Base-by-base conservation (phyloP, 148 eudicot species). In the Diospyros kaki region DNA sequence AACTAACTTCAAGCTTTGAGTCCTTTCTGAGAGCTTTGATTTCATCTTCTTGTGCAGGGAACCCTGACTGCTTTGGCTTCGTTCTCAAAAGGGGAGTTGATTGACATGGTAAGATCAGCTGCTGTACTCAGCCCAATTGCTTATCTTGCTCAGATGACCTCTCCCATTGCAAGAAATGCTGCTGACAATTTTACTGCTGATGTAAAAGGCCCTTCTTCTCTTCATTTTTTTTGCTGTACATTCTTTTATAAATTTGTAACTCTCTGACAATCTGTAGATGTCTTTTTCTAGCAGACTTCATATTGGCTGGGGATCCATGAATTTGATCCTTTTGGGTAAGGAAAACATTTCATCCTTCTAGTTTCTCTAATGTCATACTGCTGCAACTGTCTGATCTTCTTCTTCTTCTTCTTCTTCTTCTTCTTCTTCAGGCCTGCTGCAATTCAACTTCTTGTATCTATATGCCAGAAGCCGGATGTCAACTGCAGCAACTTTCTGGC, bases 41-140 rank as follows among this genome's bases (percentile, higher is more conserved):
- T 11, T 56, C n/a, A 15, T 9, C 4, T 11, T n/a, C 2, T 13
- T 10, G 13, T 77, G 73, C 72, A 86, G 91, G 89, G 89, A 82
- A 86, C 91, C 13, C 81, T 88, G 67, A 84, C 75, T 72, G 91
- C 87, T 51, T 64, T 88, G 70, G 86, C 86, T 58, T 82, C 91
- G 39, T 84, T 88, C 60, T 86, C 91, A 52, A 80, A 81, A 73
- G 77, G 79, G 40, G 74, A 76, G 66, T 68, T 88, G 54, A 54
- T 79, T 51, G 71, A 81, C 82, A 81, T 76, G 85, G 78, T 89
- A 55, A 78, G 72, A 73, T 86, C 89, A 64, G 89, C 89, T 12
- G 85, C 81, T 45, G 74, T 89, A 71, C 85, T 89, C 50, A 83
- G 92, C 72, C 89, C 92, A 6, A 74, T 86, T 58, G 92, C 89